Evolutionary conservation across 2,329 filamentous ascomycete genomes (phyloP).

Genomic region (Monosporascus cannonballus): DNA sequence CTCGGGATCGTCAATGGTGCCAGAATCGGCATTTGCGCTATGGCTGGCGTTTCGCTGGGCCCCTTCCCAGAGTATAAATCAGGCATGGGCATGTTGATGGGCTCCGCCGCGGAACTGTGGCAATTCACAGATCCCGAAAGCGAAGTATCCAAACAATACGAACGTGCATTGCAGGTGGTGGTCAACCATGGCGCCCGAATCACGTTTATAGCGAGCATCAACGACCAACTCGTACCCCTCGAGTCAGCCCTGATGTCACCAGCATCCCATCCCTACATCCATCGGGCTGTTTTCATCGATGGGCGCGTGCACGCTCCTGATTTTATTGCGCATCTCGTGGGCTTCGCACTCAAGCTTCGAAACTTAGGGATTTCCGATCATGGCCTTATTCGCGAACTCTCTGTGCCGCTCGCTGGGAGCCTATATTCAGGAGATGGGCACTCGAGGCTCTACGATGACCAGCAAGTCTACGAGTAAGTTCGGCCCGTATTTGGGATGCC

Average conservation of each 20-base stretch:
- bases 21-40: conserved; percentile 79
- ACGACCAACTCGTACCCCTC: conserved; percentile 91
- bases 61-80: conserved; percentile 91
- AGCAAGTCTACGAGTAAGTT: conserved; percentile 70
- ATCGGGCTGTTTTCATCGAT: conserved; percentile 93
- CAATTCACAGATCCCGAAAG: conserved; percentile 83
- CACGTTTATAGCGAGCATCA: conserved; percentile 87
- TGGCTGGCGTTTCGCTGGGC: conserved; percentile 84
- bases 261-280: conserved; percentile 85
- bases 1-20: conserved; percentile 75
- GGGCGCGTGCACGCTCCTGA: conserved; percentile 86
- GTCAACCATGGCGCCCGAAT: conserved; percentile 76
- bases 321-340: conserved; percentile 88
- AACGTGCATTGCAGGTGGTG: conserved; percentile 65
- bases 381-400: conserved; percentile 85
- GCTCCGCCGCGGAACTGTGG: conserved; percentile 88
- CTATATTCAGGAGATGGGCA: conserved; percentile 91
- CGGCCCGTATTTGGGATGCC: conserved; percentile 9
- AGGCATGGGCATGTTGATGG: conserved; percentile 77
- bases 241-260: conserved; percentile 89
- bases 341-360: conserved; percentile 86
- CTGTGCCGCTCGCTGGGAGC: conserved; percentile 79
- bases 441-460: conserved; percentile 86
- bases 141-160: conserved; percentile 75
- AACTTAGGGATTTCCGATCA: conserved; percentile 93